A percentile compares a stretch with the other conserved stretches of the same genome.
These are phyloP conservation scores for Scolecobasidium constrictum DNA, from an alignment of 2,329 filamentous ascomycete species.

Conservation along the genomic window DNA sequence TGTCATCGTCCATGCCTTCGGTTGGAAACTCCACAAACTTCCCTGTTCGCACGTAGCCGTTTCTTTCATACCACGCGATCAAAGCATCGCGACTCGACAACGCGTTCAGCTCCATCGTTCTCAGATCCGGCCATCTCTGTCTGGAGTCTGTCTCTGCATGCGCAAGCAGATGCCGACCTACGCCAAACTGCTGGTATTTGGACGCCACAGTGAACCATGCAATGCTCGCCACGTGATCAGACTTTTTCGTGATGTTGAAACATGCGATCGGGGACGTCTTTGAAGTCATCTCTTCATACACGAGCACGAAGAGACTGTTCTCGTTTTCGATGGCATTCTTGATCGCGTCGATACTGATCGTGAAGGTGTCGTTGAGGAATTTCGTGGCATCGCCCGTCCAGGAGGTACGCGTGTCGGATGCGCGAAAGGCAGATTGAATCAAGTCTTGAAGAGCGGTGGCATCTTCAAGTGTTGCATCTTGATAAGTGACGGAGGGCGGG, in stretches of 20 bases:
- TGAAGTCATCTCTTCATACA: not conserved
- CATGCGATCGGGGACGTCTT: not conserved
- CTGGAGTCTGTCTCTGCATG: not conserved
- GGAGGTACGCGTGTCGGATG: not conserved
- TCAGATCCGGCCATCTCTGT: not conserved
- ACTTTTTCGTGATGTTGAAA: slow-evolving; percentile 1
- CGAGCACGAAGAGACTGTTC: not conserved
- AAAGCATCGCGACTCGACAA: not conserved
- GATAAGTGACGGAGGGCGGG: not conserved
- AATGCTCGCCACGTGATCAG: not conserved
- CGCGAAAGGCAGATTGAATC: not conserved
- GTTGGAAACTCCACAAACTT: not conserved
- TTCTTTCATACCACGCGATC: not conserved
- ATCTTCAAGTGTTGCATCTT: not conserved
- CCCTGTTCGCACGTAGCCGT: not conserved
- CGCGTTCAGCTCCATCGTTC: not conserved
- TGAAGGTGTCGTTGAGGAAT: not conserved
- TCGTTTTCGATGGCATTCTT: not conserved
- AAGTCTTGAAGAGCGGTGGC: not conserved
- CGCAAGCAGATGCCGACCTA: not conserved
- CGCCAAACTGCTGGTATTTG: not conserved
- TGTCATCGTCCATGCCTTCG: no score
- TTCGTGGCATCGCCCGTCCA: not conserved
- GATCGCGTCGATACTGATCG: not conserved
- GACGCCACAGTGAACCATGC: not conserved